Evolutionary conservation across 805 yeast species (phyloP).

Genomic region (Starmerella davenportii): DNA sequence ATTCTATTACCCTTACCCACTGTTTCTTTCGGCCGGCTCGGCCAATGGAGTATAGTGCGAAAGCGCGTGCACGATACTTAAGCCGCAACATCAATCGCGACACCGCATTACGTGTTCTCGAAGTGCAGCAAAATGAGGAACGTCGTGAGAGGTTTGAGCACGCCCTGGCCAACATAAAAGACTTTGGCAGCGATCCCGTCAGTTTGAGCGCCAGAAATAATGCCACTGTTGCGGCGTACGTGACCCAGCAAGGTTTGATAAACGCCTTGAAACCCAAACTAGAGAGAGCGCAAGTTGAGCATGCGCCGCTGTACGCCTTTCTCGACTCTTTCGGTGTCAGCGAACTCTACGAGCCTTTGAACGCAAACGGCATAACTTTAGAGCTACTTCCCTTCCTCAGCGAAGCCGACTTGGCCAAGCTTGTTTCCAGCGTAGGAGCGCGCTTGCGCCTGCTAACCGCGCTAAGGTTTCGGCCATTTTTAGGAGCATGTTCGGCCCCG

Average conservation of each 20-base stretch:
- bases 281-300: neutral
- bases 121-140: neutral
- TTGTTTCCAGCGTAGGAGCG: neutral
- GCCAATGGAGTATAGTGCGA: neutral
- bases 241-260: neutral
- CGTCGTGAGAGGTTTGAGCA: neutral
- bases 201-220: neutral
- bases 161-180: neutral
- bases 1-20: too few relatives aligned
- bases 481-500: neutral
- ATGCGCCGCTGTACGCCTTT: neutral
- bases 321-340: neutral
- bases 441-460: neutral
- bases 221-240: neutral
- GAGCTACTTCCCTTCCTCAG: neutral
- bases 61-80: neutral
- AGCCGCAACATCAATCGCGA: neutral
- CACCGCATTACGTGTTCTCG: neutral
- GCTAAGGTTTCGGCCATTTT: too few relatives aligned
- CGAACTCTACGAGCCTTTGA: neutral
- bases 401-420: neutral
- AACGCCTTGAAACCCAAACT: neutral
- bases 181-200: neutral
- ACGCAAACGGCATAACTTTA: neutral
- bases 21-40: too few relatives aligned